Percentiles rank a stretch among this genome's conserved stretches.
These are phyloP conservation scores for Limtongozyma cylindracea DNA, from an alignment of 805 yeast genomes.

Conservation along the genomic window DNA sequence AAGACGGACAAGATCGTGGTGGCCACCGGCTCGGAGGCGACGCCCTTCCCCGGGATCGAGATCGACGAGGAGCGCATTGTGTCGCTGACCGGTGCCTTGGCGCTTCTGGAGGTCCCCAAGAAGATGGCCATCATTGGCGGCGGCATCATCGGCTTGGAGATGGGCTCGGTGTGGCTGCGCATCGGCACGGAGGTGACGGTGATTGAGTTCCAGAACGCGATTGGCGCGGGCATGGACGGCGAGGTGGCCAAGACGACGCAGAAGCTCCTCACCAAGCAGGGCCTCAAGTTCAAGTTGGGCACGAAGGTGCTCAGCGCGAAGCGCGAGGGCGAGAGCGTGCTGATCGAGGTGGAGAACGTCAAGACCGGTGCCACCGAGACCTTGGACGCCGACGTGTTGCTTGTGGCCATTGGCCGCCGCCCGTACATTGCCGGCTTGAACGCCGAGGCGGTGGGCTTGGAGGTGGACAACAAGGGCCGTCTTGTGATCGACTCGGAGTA, in stretches of 20 bases:
- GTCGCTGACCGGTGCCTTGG: slow-evolving; percentile 78
- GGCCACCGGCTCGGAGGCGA: slow-evolving; percentile 96
- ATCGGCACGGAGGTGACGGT: slow-evolving; percentile 91
- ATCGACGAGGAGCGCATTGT: slow-evolving; percentile 95
- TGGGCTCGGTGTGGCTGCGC: slow-evolving; percentile 96
- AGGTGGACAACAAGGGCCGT: slow-evolving; percentile 79
- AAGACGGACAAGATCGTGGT: slow-evolving; percentile 75
- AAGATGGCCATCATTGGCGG: slow-evolving; percentile 87
- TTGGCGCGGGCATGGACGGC: slow-evolving; percentile 97
- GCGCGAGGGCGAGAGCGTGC: slow-evolving; percentile 73
- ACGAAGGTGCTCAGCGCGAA: slow-evolving; percentile 78
- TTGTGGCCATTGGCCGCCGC: slow-evolving; percentile 98
- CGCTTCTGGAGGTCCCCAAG: slow-evolving; percentile 79
- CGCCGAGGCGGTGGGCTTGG: slow-evolving; percentile 75
- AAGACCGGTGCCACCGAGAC: slow-evolving; percentile 63
- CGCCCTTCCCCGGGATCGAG: slow-evolving; percentile 96
- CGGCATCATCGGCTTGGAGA: slow-evolving; percentile 97
- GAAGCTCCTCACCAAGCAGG: slow-evolving; percentile 83
- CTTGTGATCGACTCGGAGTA: slow-evolving; percentile 84
- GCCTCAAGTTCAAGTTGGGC: slow-evolving; percentile 75
- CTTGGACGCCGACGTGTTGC: slow-evolving; percentile 73
- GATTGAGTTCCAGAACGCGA: slow-evolving; percentile 67
- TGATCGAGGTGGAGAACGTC: slow-evolving; percentile 70
- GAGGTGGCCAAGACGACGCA: slow-evolving; percentile 84
- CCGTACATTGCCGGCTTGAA: slow-evolving; percentile 82